Percentiles rank a stretch among this genome's conserved stretches.
These are phyloP conservation scores for Saturnispora quitensis DNA, from an alignment of 805 yeast genomes.

Conservation along the genomic window DNA sequence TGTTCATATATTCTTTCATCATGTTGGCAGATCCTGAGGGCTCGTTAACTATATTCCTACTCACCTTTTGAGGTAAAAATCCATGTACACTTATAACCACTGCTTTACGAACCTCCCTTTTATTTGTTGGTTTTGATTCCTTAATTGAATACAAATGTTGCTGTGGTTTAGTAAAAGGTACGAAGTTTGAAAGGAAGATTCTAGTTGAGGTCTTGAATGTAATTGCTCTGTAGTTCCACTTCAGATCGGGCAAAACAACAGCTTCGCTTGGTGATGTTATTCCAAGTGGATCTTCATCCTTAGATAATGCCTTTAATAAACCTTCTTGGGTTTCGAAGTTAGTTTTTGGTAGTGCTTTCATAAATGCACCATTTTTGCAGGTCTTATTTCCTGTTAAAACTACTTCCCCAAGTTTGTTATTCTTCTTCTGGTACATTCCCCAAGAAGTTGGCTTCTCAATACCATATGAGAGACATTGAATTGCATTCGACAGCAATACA, in stretches of 20 bases:
- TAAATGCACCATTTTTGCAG: slow-evolving; percentile 20
- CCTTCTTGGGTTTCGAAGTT: slow-evolving; percentile 24
- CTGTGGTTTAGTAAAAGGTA: slow-evolving; percentile 20
- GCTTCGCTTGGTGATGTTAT: slow-evolving; percentile 7
- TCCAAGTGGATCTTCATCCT: background rate
- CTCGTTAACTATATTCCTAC: slow-evolving; percentile 78
- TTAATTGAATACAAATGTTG: slow-evolving; percentile 23
- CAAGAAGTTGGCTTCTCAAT: slow-evolving; percentile 21
- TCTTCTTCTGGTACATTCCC: slow-evolving; percentile 18
- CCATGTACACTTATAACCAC: slow-evolving; percentile 93
- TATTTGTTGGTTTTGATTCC: slow-evolving; percentile 1
- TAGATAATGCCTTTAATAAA: background rate
- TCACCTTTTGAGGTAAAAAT: slow-evolving; percentile 79
- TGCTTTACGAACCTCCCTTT: slow-evolving; percentile 33
- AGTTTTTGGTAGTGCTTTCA: slow-evolving; percentile 22
- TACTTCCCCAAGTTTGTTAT: slow-evolving; percentile 17
- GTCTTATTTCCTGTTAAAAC: slow-evolving; percentile 25
- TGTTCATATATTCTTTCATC: slow-evolving; percentile 75
- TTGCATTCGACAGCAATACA: slow-evolving; percentile 18
- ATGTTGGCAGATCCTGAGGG: slow-evolving; percentile 85
- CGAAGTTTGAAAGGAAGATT: slow-evolving; percentile 17
- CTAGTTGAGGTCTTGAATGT: slow-evolving; percentile 22
- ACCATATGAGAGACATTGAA: slow-evolving; percentile 17
- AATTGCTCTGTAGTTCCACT: slow-evolving; percentile 20
- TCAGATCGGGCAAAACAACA: slow-evolving; percentile 22